Evolutionary conservation across 306 rosid species (phyloP).

Genomic region (Purshia tridentata): DNA sequence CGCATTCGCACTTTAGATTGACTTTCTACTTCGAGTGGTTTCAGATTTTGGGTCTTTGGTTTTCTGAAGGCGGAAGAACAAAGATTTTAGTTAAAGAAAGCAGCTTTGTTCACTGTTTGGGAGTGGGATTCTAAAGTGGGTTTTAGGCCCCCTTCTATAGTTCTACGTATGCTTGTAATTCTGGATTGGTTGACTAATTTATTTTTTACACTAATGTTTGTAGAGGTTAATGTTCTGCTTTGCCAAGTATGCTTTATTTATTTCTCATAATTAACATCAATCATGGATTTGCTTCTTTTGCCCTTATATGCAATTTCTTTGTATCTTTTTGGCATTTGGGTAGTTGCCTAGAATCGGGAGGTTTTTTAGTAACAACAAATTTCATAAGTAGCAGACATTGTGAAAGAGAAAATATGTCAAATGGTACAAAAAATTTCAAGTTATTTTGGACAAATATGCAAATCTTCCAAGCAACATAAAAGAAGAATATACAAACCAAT

Average conservation of each 20-base stretch:
- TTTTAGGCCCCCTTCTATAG: constrained; percentile 56
- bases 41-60: background rate
- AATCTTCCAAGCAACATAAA: too few species aligned
- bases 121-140: constrained; percentile 62
- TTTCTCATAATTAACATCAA: background rate
- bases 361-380: too few species aligned
- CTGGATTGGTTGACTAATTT: background rate
- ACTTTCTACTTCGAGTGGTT: background rate
- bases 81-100: background rate
- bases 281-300: constrained; percentile 20
- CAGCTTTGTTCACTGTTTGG: background rate
- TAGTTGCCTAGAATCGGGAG: background rate
- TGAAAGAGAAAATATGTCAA: too few species aligned
- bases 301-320: constrained; percentile 27
- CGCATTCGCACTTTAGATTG: constrained; percentile 1
- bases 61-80: constrained; percentile 15
- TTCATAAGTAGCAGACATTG: too few species aligned
- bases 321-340: background rate
- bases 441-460: too few species aligned
- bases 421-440: too few species aligned
- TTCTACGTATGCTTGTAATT: constrained; percentile 9
- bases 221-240: background rate
- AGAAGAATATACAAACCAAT: too few species aligned
- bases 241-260: background rate
- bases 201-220: background rate